These are phyloP conservation scores for Populus ilicifolia DNA, from an alignment of 345 rosid genomes.

Conservation along the genomic window DNA sequence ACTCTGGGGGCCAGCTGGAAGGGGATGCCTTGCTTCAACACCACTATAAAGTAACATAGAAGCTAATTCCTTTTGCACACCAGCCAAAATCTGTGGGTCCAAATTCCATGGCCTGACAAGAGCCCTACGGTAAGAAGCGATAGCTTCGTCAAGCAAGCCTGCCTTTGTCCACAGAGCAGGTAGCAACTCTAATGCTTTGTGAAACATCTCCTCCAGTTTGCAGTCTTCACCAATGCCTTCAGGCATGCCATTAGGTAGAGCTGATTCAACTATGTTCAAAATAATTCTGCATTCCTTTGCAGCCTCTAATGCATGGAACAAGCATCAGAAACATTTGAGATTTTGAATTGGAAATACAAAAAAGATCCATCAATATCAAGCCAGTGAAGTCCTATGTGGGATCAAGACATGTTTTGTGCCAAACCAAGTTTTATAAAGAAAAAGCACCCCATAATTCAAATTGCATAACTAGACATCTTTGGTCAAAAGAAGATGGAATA, in stretches of 20 bases:
- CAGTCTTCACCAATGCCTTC: slow-evolving; percentile 51
- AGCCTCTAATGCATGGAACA: slow-evolving; percentile 62
- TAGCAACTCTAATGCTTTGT: slow-evolving; percentile 77
- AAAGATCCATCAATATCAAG: neutral
- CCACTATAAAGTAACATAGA: slow-evolving; percentile 68
- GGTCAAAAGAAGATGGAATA: neutral
- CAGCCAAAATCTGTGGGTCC: slow-evolving; percentile 65
- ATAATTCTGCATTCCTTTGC: slow-evolving; percentile 83
- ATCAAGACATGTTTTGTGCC: neutral
- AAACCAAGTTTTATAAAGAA: neutral
- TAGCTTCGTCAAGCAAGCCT: slow-evolving; percentile 64
- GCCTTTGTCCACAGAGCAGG: slow-evolving; percentile 70
- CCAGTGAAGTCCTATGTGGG: neutral
- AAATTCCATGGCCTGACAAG: slow-evolving; percentile 83
- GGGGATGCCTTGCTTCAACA: slow-evolving; percentile 54
- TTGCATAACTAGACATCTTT: neutral
- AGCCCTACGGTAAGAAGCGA: slow-evolving; percentile 65
- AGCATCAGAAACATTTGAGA: slow-evolving; percentile 19
- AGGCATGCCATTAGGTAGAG: slow-evolving; percentile 67
- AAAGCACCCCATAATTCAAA: neutral
- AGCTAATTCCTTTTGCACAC: slow-evolving; percentile 76
- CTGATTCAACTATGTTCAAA: slow-evolving; percentile 66
- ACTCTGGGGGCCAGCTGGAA: slow-evolving; percentile 40
- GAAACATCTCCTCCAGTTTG: slow-evolving; percentile 79
- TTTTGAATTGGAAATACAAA: neutral